A percentile compares a stretch with the other conserved stretches of the same genome.
phyloP scores from a whole-genome alignment of 139 green algal genomes.

The Haematococcus sp. region DNA sequence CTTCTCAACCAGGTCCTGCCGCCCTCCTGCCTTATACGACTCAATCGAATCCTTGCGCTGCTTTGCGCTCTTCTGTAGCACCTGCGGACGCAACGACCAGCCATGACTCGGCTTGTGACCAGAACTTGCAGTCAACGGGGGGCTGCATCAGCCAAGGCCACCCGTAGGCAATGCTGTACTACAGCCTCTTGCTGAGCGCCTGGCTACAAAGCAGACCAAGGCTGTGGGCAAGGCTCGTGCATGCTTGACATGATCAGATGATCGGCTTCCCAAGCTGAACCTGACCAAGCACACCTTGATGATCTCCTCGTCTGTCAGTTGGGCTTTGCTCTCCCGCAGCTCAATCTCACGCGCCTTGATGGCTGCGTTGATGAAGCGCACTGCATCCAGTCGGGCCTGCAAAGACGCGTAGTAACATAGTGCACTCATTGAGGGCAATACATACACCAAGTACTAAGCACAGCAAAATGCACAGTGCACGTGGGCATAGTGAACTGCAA shows the following conservation, averaged over 20 bases:
- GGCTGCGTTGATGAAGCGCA: constrained; percentile 42
- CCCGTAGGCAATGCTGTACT: no score
- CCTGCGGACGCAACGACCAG: no score
- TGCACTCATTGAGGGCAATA: neutral
- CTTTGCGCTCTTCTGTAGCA: constrained; percentile 47
- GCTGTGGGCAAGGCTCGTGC: no score
- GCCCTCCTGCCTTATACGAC: constrained; percentile 32
- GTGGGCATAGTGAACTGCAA: neutral
- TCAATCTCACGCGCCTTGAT: constrained; percentile 48
- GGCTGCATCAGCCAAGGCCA: no score
- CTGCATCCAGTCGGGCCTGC: constrained; percentile 31
- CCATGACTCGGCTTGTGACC: no score
- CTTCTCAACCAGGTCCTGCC: constrained; percentile 44
- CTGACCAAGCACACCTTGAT: constrained; percentile 15
- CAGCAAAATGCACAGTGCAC: neutral
- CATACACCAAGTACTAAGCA: neutral
- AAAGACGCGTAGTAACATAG: neutral
- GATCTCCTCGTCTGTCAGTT: constrained; percentile 18
- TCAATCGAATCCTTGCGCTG: constrained; percentile 50
- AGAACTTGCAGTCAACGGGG: no score
- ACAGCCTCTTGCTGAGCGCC: no score
- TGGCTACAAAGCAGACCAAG: no score
- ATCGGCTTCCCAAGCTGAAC: neutral
- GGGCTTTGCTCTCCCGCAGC: constrained; percentile 25
- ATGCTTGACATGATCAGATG: neutral